phyloP scores from a whole-genome alignment of 1,284 basidiomycete genomes.

The Ustilago shanxiensis region DNA sequence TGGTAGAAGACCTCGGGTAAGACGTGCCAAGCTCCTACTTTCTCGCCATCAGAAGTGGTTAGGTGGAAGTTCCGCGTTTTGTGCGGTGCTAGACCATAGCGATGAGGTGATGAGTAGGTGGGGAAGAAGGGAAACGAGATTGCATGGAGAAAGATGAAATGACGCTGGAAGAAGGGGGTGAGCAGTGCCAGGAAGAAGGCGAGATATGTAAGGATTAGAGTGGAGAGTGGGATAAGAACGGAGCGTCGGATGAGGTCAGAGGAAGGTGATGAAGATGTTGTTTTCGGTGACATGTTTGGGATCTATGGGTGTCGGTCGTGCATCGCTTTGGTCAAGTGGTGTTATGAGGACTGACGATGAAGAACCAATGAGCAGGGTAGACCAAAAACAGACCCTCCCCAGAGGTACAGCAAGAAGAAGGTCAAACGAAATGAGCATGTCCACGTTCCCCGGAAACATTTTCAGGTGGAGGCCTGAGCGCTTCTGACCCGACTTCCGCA shows the following conservation, averaged over 20 bases:
- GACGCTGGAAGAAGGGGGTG: slow-evolving; percentile 34
- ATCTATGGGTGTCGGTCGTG: no score
- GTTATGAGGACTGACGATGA: no score
- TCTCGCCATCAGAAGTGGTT: slow-evolving; percentile 80
- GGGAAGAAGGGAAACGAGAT: slow-evolving; percentile 53
- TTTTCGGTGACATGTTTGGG: background rate
- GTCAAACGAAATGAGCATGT: background rate
- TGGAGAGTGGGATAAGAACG: slow-evolving; percentile 25
- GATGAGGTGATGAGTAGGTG: slow-evolving; percentile 22
- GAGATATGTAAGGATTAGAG: slow-evolving; percentile 28
- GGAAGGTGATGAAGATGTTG: background rate
- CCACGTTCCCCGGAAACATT: slow-evolving; percentile 18
- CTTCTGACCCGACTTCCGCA: slow-evolving; percentile 12
- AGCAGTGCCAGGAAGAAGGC: slow-evolving; percentile 46
- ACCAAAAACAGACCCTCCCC: no score
- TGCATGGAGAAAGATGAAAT: slow-evolving; percentile 55
- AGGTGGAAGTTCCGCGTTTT: slow-evolving; percentile 82
- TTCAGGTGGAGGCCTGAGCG: slow-evolving; percentile 25
- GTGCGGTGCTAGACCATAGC: slow-evolving; percentile 74
- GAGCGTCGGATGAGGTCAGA: slow-evolving; percentile 14
- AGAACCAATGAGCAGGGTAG: no score
- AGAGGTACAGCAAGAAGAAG: no score
- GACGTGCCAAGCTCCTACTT: slow-evolving; percentile 89
- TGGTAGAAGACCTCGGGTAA: slow-evolving; percentile 79
- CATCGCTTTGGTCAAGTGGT: background rate